These are phyloP conservation scores for Phanerochaete sordida DNA, from an alignment of 768 basidiomycete genomes.

Conservation along the genomic window DNA sequence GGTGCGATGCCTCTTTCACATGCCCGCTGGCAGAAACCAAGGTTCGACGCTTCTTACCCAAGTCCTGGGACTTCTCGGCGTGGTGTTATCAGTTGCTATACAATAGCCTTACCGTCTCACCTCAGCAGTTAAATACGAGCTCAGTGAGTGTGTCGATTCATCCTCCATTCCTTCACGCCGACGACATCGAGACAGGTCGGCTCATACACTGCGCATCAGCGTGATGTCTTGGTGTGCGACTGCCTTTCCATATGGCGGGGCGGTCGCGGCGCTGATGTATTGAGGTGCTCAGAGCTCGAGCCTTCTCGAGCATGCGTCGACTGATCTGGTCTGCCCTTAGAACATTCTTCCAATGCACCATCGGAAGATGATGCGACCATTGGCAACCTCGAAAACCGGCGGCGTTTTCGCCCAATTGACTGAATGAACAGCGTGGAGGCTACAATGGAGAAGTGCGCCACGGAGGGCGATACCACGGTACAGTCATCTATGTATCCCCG, in stretches of 20 bases:
- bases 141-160: not conserved
- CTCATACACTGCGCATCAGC: not conserved
- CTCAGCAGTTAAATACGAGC: not conserved
- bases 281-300: not conserved
- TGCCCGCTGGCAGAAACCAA: not conserved
- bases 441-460: too few species aligned
- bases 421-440: too few species aligned
- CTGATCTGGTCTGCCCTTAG: not conserved
- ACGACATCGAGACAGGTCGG: not conserved
- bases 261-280: not conserved
- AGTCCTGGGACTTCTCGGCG: not conserved
- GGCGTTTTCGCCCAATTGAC: too few species aligned
- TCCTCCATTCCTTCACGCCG: not conserved
- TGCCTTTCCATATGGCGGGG: not conserved
- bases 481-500: too few species aligned
- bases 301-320: not conserved
- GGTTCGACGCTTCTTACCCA: not conserved
- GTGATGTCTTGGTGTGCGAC: not conserved
- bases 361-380: not conserved
- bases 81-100: not conserved
- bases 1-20: not conserved
- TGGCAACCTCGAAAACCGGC: too few species aligned
- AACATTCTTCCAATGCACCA: not conserved
- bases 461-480: too few species aligned
- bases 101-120: not conserved